Conservation (phyloP, 352 stramenopile species). For the Pythium dissotocum region DNA sequence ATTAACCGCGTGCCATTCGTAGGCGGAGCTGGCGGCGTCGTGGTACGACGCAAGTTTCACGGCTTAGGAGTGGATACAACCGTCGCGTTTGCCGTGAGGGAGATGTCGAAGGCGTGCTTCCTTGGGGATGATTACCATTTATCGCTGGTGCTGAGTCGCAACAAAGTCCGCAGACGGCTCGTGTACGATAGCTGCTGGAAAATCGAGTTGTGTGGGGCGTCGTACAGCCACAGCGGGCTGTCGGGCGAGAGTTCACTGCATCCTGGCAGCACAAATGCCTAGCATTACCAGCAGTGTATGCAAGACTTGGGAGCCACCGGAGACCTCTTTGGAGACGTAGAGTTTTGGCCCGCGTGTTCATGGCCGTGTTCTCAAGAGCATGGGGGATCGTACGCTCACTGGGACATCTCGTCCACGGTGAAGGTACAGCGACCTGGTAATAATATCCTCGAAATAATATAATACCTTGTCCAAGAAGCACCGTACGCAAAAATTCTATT, state of each 20-base stretch:
- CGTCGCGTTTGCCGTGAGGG: constrained; percentile 39
- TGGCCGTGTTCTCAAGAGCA: constrained; percentile 40
- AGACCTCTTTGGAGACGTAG: constrained; percentile 44
- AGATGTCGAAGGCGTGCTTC: constrained; percentile 51
- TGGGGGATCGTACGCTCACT: constrained; percentile 4
- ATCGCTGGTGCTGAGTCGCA: constrained; percentile 45
- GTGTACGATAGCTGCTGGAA: constrained; percentile 61
- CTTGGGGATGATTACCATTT: constrained; percentile 57
- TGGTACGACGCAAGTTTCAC: constrained; percentile 52
- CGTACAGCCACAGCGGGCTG: constrained; percentile 36
- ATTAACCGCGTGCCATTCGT: constrained; percentile 58
- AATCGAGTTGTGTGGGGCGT: constrained; percentile 28
- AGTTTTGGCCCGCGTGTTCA: constrained; percentile 41
- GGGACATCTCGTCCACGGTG: constrained; percentile 6
- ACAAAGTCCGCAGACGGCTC: constrained; percentile 39
- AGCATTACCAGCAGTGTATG: constrained; percentile 64
- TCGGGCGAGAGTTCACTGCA: constrained; percentile 37
- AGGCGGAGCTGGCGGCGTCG: constrained; percentile 45
- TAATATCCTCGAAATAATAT: too few species aligned
- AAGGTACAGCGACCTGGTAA: too few species aligned
- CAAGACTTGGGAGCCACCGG: constrained; percentile 41
- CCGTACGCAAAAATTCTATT: too few species aligned
- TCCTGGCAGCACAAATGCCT: constrained; percentile 47
- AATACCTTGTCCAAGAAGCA: too few species aligned
- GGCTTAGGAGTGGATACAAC: constrained; percentile 33